Conservation (phyloP, 176 grass and related monocot species). For the Oryza rufipogon region DNA sequence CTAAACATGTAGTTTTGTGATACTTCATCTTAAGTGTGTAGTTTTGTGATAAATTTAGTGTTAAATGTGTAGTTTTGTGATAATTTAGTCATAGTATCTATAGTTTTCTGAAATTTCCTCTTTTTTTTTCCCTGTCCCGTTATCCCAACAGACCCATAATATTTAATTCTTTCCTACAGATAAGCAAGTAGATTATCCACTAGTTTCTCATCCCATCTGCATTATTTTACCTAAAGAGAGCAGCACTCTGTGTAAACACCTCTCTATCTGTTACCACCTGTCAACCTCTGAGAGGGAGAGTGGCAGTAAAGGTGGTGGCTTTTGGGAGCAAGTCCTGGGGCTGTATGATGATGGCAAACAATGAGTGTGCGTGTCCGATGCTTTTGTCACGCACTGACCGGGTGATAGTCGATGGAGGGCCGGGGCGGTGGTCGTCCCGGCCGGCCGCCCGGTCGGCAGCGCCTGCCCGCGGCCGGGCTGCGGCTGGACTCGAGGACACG, state of each 20-base stretch:
- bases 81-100: no score
- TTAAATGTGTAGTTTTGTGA: no score
- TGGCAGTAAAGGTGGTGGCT: slow-evolving; percentile 50
- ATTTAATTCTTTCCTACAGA: no score
- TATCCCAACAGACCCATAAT: no score
- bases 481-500: slow-evolving; percentile 33
- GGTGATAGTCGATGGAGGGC: not conserved
- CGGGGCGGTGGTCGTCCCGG: slow-evolving; percentile 26
- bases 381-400: slow-evolving; percentile 32
- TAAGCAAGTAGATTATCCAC: no score
- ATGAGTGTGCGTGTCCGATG: slow-evolving; percentile 51
- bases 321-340: slow-evolving; percentile 40
- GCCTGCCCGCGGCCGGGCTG: slow-evolving; percentile 7
- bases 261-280: not conserved
- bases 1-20: no score
- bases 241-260: not conserved
- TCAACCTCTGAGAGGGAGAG: not conserved
- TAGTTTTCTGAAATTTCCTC: no score
- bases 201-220: no score
- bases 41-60: no score
- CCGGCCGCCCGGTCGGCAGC: slow-evolving; percentile 44
- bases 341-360: slow-evolving; percentile 41
- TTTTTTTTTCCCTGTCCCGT: no score
- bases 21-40: no score
- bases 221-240: no score